These are phyloP conservation scores for Xylaria nigripes DNA, from an alignment of 495 filamentous ascomycete species.

Conservation along the genomic window DNA sequence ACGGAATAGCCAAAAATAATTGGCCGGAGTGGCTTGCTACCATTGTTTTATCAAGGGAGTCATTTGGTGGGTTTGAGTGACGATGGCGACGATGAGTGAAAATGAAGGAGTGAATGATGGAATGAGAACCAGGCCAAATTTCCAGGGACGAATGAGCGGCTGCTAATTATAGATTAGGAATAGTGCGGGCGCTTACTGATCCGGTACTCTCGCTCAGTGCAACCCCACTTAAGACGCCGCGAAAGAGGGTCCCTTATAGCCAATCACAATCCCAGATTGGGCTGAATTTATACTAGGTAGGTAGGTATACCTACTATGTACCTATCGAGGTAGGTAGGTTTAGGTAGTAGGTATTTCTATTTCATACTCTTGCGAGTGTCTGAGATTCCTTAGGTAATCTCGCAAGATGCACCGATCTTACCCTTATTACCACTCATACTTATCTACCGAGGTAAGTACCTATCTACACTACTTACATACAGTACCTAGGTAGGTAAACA, in stretches of 20 bases:
- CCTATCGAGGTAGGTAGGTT: no score
- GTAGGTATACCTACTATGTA: no score
- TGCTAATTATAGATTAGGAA: conserved; percentile 16
- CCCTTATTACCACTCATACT: no score
- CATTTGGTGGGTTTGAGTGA: no score
- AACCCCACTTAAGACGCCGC: conserved; percentile 4
- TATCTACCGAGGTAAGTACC: no score
- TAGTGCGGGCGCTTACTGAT: conserved; percentile 14
- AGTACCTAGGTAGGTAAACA: no score
- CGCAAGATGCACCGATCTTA: no score
- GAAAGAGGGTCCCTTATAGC: background rate
- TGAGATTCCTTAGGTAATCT: no score
- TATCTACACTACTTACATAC: no score
- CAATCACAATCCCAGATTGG: background rate
- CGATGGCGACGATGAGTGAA: background rate
- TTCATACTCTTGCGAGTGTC: no score
- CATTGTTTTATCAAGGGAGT: background rate
- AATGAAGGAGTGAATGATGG: background rate
- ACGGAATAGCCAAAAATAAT: background rate
- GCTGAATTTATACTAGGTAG: background rate
- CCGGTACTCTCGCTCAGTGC: conserved; percentile 1
- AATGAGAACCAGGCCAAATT: background rate
- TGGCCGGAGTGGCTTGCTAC: background rate
- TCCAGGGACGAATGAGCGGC: conserved; percentile 5
- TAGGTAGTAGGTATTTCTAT: no score